These are phyloP conservation scores for Fabrea salina DNA, from an alignment of 169 alveolate genomes.

Conservation along the genomic window DNA sequence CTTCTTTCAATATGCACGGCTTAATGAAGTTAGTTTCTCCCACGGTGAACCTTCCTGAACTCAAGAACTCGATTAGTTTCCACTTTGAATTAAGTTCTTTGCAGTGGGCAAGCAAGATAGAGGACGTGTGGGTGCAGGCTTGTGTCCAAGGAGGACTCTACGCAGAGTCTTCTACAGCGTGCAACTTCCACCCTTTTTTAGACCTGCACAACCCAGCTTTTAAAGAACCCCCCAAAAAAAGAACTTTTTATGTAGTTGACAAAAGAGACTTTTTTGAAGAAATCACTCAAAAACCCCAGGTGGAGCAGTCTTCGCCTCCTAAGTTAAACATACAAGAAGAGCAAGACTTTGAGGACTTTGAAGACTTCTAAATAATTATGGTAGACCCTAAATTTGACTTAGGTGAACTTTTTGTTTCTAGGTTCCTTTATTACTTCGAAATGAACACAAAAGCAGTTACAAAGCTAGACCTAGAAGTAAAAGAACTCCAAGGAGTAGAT, in stretches of 20 bases:
- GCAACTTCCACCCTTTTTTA: background rate
- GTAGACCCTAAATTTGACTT: no score
- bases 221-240: background rate
- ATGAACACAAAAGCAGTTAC: no score
- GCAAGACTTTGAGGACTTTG: background rate
- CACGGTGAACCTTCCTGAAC: background rate
- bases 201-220: background rate
- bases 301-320: background rate
- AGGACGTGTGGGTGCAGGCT: background rate
- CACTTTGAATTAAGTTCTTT: background rate
- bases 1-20: background rate
- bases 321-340: background rate
- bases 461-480: no score
- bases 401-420: no score
- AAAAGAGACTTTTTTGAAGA: background rate
- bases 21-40: background rate
- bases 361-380: no score
- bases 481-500: no score
- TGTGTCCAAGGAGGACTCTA: background rate
- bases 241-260: background rate
- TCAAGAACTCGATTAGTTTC: background rate
- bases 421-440: no score
- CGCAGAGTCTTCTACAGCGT: background rate
- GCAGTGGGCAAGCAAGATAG: no score
- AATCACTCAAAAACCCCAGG: background rate